Conservation (phyloP, 2,329 filamentous ascomycete species). For the Pseudogymnoascus sp. region DNA sequence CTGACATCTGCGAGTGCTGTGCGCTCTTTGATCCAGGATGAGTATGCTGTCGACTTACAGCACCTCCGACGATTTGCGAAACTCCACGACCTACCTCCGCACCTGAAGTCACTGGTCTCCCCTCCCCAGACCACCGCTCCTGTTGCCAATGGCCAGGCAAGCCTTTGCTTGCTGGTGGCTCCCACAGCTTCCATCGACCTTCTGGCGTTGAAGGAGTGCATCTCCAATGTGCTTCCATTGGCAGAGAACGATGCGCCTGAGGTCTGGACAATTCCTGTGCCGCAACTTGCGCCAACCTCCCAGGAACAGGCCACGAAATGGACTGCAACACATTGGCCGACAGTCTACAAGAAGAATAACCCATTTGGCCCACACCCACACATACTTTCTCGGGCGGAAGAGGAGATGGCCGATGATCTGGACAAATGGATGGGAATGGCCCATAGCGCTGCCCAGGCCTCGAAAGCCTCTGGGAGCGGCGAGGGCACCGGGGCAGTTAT, state of each 20-base stretch:
- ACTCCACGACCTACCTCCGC: constrained; percentile 54
- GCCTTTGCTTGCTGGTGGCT: constrained; percentile 44
- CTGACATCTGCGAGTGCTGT: constrained; percentile 38
- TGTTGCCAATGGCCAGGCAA: constrained; percentile 19
- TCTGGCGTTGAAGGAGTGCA: constrained; percentile 41
- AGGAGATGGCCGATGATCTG: constrained; percentile 57
- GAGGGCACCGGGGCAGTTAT: constrained; percentile 68
- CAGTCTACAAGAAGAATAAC: constrained; percentile 79
- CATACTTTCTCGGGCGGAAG: constrained; percentile 60
- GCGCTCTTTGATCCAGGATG: constrained; percentile 48
- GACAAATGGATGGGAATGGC: constrained; percentile 62
- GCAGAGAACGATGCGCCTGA: constrained; percentile 38
- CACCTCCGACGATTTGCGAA: constrained; percentile 73
- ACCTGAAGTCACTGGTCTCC: constrained; percentile 11
- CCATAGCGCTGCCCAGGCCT: constrained; percentile 52
- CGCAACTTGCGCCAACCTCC: constrained; percentile 65
- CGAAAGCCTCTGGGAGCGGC: constrained; percentile 50
- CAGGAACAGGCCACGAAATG: constrained; percentile 66
- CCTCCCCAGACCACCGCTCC: background rate
- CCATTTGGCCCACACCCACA: constrained; percentile 77
- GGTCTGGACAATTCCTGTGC: constrained; percentile 59
- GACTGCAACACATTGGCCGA: constrained; percentile 74
- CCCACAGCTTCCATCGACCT: constrained; percentile 43
- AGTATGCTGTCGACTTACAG: constrained; percentile 55
- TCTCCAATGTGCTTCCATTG: constrained; percentile 20